phyloP scores from a whole-genome alignment of 768 basidiomycete genomes.

The Tricholoma sp. region DNA sequence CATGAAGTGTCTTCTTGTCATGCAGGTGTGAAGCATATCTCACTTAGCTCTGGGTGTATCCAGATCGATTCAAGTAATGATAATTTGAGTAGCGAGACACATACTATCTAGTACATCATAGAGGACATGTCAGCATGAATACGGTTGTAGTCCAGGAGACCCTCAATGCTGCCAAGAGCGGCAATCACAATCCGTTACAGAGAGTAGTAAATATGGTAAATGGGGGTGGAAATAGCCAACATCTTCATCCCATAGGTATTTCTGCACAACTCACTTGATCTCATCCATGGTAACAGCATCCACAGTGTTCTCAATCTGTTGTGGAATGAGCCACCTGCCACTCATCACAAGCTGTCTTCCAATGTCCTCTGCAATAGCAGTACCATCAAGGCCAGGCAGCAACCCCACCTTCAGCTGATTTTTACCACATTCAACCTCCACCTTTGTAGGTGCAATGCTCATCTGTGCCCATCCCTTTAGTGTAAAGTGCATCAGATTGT shows the following conservation, averaged over 20 bases:
- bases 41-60: not conserved
- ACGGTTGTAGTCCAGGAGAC: conserved; percentile 92
- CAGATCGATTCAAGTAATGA: not conserved
- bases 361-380: conserved; percentile 96
- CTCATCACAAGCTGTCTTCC: conserved; percentile 96
- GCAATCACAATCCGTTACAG: conserved; percentile 68
- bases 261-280: conserved; percentile 91
- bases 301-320: conserved; percentile 89
- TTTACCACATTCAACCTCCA: conserved; percentile 96
- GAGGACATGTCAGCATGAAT: conserved; percentile 81
- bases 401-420: conserved; percentile 96
- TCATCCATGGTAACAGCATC: conserved; percentile 85
- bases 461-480: conserved; percentile 95
- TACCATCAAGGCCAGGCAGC: conserved; percentile 88
- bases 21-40: too few relatives aligned
- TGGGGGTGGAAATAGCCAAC: conserved; percentile 37
- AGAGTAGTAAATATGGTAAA: conserved; percentile 5
- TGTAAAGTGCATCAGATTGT: conserved; percentile 92
- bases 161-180: conserved; percentile 86
- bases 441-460: conserved; percentile 77
- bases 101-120: conserved; percentile 55
- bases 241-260: conserved; percentile 97
- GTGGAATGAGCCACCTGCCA: conserved; percentile 83
- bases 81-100: not conserved
- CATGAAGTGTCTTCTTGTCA: too few relatives aligned